Evolutionary conservation across 495 filamentous ascomycete species (phyloP), one percentile per base, ranked within the genome.

Genomic region (Darksidea phi): DNA sequence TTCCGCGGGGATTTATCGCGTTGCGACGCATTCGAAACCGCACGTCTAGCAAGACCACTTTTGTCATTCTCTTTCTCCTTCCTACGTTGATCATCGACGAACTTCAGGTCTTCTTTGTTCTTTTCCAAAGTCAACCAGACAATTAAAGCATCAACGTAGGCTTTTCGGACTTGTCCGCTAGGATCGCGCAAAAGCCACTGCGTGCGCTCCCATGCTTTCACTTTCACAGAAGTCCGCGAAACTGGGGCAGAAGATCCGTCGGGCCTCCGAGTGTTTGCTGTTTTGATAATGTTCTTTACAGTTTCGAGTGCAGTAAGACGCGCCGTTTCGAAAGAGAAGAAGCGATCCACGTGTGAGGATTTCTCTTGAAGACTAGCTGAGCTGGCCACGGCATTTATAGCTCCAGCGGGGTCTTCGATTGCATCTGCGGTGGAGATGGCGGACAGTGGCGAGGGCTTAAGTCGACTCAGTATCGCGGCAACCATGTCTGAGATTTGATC

Each of bases 401-500:
- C 67, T 11, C 64, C 68, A 20, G 24, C 45, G 17, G 75, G 75
- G 42, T 77, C 70, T 56, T 76, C 71, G 21, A 77, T 73, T 0
- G 73, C 74, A 21, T 65, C 64, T 10, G 68, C 70, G 23, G 65
- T 58, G 5, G 74, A 59, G 10, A 74, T 56, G 11, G 64, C 70
- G 69, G 77, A 59, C 70, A 67, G 74, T 66, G 72, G 70, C 60
- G 78, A 76, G 6, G 90, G 88, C 66, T 87, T 92, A 36, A 96
- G 80, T 36, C 88, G 85, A 24, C 80, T 74, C 25, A 97, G 75
- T 42, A 97, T 86, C 0, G 88, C 82, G 1, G 84, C 79, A 47
- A 95, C 85, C 88, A 96, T 96, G 70, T 97, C 92, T 2, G 87
- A 84, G 48, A 97, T 88, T 69, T 97, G 91, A 60, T 97, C 91